Evolutionary conservation across 1,139 yeast species (phyloP), one percentile per base, ranked within the genome.

Genomic region (Kurtzmaniella quercitrusa): DNA sequence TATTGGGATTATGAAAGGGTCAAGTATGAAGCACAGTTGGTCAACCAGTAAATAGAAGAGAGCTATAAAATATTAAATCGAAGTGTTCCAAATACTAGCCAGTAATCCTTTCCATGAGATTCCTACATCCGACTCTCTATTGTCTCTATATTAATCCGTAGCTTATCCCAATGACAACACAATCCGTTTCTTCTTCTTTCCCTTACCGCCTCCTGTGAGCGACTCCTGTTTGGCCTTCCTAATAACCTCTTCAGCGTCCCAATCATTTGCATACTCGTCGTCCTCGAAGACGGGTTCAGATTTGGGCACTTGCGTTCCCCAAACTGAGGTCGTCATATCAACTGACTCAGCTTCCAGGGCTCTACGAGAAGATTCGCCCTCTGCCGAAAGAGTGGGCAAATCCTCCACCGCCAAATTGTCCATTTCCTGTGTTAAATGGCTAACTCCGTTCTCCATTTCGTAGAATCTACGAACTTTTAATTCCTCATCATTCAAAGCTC

Each of bases 401-500:
- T 36, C 38, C n/a, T 36, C 27, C 15, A 36, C 27, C 9, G 27
- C 27, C 14, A 19, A 24, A 11, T 19, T 18, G 6, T 19, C 38
- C 10, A 11, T 9, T 21, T 36, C 38, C 10, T 3, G 16, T 14
- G 6, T 18, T 10, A 31, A 31, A 31, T 16, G 16, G 10, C 18
- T 16, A 27, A 36, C 15, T 37, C 68, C 74, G 54, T 82, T 82
- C 53, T 82, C 89, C 19, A 74, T 59, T 44, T 75, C 75, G 54
- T 72, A 83, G 52, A 83, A 84, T 45, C 78, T 73, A 39, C 75
- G 63, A 0, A 80, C 77, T 47, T 74, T 73, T 37, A 67, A 58
- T 53, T 89, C 95, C 47, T 83, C 81, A 47, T 78, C 77, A 41
- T 69, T 70, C 49, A 84, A 76, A 25, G 90, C 91, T 24, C 75